Percentiles rank a stretch among this genome's conserved stretches.
phyloP scores from a whole-genome alignment of 352 stramenopile genomes.

The Poterioochromonas sp. region DNA sequence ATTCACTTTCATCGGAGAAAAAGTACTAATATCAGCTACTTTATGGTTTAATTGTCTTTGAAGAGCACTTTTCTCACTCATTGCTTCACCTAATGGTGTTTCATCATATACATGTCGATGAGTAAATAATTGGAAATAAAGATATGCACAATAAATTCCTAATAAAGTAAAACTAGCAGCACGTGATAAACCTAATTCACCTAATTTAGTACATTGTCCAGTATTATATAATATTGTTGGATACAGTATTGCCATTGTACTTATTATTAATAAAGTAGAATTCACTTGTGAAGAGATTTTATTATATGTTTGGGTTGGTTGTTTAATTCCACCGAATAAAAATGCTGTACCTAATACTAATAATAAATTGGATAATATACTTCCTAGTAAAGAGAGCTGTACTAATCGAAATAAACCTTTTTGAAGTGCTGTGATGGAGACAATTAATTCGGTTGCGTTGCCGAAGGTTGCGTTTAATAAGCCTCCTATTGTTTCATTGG shows the following conservation, averaged over 20 bases:
- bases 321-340: slow-evolving; percentile 53
- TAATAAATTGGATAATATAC: slow-evolving; percentile 71
- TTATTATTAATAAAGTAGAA: slow-evolving; percentile 36
- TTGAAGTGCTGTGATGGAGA: slow-evolving; percentile 65
- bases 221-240: neutral
- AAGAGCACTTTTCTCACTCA: too few relatives aligned
- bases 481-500: slow-evolving; percentile 12
- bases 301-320: slow-evolving; percentile 71
- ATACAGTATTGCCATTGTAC: slow-evolving; percentile 1
- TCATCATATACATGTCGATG: too few relatives aligned
- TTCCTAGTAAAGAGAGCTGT: slow-evolving; percentile 71
- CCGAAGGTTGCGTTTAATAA: slow-evolving; percentile 77
- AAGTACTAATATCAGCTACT: neutral
- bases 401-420: slow-evolving; percentile 67
- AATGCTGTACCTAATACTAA: slow-evolving; percentile 74
- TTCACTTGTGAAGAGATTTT: slow-evolving; percentile 53
- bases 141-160: slow-evolving; percentile 56
- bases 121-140: slow-evolving; percentile 63
- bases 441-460: slow-evolving; percentile 73
- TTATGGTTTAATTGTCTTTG: neutral
- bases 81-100: too few relatives aligned
- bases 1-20: neutral
- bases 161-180: neutral
- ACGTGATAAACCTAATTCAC: neutral
- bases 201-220: neutral